A percentile compares a stretch with the other conserved stretches of the same genome.
Evolutionary conservation across 805 yeast species (phyloP).

Genomic region (Kuraishia borneana): DNA sequence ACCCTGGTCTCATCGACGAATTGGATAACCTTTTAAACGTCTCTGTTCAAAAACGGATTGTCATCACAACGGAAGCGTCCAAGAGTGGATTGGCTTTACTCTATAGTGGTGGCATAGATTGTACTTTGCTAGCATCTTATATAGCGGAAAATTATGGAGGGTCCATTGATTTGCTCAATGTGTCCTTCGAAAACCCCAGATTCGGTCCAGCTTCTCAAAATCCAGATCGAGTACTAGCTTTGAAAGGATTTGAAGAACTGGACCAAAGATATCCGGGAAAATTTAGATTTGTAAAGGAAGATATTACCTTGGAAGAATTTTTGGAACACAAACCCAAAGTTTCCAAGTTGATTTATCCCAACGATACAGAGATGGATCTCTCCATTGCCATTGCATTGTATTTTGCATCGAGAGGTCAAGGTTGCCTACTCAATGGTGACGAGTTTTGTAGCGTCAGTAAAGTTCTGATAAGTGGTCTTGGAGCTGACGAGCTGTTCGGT

Average conservation of each 20-base stretch:
- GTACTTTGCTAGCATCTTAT: conserved; percentile 66
- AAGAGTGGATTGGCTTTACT: conserved; percentile 48
- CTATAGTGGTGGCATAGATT: conserved; percentile 94
- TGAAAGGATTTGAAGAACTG: conserved; percentile 47
- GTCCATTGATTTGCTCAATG: conserved; percentile 74
- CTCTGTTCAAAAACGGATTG: conserved; percentile 40
- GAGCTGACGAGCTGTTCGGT: conserved; percentile 95
- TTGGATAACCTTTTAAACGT: conserved; percentile 25
- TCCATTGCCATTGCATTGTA: conserved; percentile 93
- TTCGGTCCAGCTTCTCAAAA: conserved; percentile 48
- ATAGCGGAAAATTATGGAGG: conserved; percentile 23
- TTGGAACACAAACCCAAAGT: conserved; percentile 39
- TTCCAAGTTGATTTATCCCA: conserved; percentile 64
- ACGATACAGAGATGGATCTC: conserved; percentile 86
- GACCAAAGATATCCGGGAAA: conserved; percentile 25
- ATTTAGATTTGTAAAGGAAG: conserved; percentile 52
- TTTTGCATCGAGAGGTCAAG: conserved; percentile 66
- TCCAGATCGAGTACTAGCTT: conserved; percentile 77
- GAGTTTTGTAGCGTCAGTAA: conserved; percentile 41
- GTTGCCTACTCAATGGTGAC: conserved; percentile 16
- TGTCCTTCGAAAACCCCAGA: conserved; percentile 86
- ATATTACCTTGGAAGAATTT: conserved; percentile 66
- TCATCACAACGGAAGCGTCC: no score
- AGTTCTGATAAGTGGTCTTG: conserved; percentile 83
- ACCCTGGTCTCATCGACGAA: no score